Conservation (phyloP, 352 stramenopile genomes). For the Phytophthora cactorum region DNA sequence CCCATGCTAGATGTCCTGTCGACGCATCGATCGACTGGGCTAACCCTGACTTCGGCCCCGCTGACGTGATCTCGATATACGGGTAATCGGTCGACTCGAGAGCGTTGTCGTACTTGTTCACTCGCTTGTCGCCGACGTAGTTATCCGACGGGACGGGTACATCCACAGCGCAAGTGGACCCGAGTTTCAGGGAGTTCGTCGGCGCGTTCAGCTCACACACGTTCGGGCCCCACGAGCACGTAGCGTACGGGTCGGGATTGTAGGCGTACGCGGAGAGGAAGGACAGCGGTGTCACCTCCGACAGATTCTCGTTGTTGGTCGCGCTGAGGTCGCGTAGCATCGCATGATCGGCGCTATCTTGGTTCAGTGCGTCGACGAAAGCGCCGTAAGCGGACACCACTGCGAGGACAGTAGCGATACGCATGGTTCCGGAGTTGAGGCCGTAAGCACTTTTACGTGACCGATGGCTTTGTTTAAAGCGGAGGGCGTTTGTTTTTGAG, state of each 20-base stretch:
- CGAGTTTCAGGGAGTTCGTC: no score
- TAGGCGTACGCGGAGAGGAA: constrained; percentile 5
- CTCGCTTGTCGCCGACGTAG: no score
- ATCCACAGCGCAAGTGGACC: no score
- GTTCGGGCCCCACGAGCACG: no score
- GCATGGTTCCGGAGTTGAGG: constrained; percentile 3
- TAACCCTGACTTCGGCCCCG: no score
- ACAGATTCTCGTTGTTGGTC: not conserved
- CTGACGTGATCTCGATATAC: no score
- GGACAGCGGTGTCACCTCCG: not conserved
- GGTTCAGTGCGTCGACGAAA: constrained; percentile 14
- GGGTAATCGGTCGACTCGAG: no score
- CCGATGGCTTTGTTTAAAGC: not conserved
- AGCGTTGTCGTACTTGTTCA: no score
- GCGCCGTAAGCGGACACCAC: constrained; percentile 10
- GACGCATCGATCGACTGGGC: no score
- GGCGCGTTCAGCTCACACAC: no score
- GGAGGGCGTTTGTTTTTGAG: constrained; percentile 13
- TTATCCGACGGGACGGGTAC: no score
- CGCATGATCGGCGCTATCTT: constrained; percentile 1
- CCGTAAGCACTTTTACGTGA: not conserved
- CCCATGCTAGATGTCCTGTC: no score
- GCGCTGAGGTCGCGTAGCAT: constrained; percentile 8
- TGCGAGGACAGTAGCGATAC: constrained; percentile 24
- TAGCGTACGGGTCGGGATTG: not conserved